These are phyloP conservation scores for Calonectria henricotiae DNA, from an alignment of 2,329 filamentous ascomycete genomes.

Conservation along the genomic window DNA sequence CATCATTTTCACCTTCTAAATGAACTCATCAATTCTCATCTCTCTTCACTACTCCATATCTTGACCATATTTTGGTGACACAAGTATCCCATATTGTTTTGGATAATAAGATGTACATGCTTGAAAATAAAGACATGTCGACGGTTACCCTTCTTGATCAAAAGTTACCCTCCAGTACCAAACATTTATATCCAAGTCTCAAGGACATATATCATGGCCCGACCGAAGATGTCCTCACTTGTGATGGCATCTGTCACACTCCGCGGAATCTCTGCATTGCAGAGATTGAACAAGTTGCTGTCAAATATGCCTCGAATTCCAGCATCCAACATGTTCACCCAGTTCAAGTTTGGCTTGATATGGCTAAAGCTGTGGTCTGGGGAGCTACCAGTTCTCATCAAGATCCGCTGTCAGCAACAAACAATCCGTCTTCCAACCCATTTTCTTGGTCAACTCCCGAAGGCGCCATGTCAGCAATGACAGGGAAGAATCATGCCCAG, in stretches of 20 bases:
- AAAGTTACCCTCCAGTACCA: too few species aligned
- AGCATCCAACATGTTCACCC: accelerated
- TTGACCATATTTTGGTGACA: too few species aligned
- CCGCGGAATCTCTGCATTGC: neutral
- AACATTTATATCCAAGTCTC: too few species aligned
- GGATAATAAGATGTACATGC: too few species aligned
- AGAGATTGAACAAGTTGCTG: neutral
- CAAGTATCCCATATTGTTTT: too few species aligned
- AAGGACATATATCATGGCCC: neutral
- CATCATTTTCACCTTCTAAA: too few species aligned
- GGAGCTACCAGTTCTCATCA: neutral
- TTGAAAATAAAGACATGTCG: too few species aligned
- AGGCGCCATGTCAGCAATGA: neutral
- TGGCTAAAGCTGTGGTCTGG: neutral
- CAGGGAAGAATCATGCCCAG: too few species aligned
- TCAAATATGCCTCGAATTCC: neutral
- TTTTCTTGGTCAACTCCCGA: neutral
- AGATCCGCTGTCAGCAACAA: neutral
- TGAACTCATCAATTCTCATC: too few species aligned
- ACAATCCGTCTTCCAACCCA: neutral
- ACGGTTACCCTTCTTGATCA: too few species aligned
- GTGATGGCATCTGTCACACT: neutral
- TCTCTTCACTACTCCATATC: too few species aligned
- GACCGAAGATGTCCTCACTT: neutral
- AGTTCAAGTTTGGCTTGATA: neutral